These are phyloP conservation scores for Pseudovirgaria hyperparasitica DNA, from an alignment of 2,329 filamentous ascomycete species.

Conservation along the genomic window DNA sequence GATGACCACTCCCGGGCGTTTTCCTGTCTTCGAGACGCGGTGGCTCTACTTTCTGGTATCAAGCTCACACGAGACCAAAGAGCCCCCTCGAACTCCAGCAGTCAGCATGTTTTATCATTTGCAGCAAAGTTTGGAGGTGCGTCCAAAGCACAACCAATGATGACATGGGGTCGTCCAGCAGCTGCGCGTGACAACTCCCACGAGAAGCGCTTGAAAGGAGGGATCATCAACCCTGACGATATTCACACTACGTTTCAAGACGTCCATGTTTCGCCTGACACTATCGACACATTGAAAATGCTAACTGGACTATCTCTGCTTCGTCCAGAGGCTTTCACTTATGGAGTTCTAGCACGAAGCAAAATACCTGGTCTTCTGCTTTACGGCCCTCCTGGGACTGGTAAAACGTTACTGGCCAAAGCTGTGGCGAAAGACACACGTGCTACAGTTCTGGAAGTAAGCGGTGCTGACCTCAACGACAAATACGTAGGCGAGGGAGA, in stretches of 20 bases:
- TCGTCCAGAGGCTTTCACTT: slow-evolving; percentile 88
- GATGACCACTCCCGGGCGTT: too few species aligned
- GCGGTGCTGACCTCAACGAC: slow-evolving; percentile 82
- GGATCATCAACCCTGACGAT: slow-evolving; percentile 68
- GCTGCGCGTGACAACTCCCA: slow-evolving; percentile 56
- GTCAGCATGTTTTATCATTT: too few species aligned
- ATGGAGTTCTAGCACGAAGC: slow-evolving; percentile 83
- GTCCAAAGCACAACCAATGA: too few species aligned
- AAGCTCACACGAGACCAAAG: too few species aligned
- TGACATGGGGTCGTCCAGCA: too few species aligned
- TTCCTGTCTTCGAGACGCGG: too few species aligned
- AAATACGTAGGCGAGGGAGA: slow-evolving; percentile 95
- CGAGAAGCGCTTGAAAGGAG: slow-evolving; percentile 69
- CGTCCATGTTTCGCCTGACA: slow-evolving; percentile 70
- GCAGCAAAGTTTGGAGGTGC: too few species aligned
- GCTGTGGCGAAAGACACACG: slow-evolving; percentile 52
- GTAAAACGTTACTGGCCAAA: slow-evolving; percentile 53
- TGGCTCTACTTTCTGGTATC: too few species aligned
- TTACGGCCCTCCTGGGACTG: slow-evolving; percentile 69
- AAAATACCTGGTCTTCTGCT: slow-evolving; percentile 81
- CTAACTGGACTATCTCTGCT: slow-evolving; percentile 78
- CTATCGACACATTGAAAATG: slow-evolving; percentile 75
- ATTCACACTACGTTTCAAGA: slow-evolving; percentile 81
- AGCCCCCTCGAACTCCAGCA: too few species aligned
- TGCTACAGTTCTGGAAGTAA: slow-evolving; percentile 69